These are phyloP conservation scores for Capsella bursapastoris DNA, from an alignment of 345 rosid genomes.

Conservation along the genomic window DNA sequence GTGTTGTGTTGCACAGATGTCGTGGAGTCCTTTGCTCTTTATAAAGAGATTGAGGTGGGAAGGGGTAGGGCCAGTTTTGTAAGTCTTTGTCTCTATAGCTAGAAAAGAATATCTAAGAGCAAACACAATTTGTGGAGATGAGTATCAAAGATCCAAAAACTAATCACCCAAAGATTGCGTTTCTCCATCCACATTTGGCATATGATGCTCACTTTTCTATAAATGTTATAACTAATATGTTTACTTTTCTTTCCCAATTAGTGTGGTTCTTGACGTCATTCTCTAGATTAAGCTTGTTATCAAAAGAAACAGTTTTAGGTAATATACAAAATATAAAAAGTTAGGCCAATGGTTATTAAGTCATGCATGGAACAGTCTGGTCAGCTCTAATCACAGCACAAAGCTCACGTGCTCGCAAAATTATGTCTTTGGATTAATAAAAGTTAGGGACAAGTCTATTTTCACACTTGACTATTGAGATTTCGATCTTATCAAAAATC, in stretches of 20 bases:
- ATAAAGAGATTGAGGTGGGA: slow-evolving; percentile 35
- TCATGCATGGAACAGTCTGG: slow-evolving; percentile 28
- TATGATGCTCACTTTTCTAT: slow-evolving; percentile 43
- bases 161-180: slow-evolving; percentile 36
- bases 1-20: neutral
- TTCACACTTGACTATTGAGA: slow-evolving; percentile 28
- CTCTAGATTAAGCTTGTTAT: slow-evolving; percentile 27
- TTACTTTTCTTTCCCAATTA: slow-evolving; percentile 39
- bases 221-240: slow-evolving; percentile 36
- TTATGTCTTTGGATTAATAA: neutral
- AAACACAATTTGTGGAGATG: slow-evolving; percentile 44
- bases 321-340: neutral
- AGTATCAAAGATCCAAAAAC: slow-evolving; percentile 47
- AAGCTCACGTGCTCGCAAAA: slow-evolving; percentile 17
- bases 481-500: neutral
- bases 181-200: slow-evolving; percentile 40
- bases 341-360: slow-evolving; percentile 21
- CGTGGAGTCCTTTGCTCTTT: neutral
- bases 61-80: slow-evolving; percentile 55
- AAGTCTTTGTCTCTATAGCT: slow-evolving; percentile 63
- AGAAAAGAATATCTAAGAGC: slow-evolving; percentile 15
- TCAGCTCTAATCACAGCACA: slow-evolving; percentile 13
- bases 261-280: slow-evolving; percentile 28
- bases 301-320: slow-evolving; percentile 28
- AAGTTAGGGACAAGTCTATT: slow-evolving; percentile 29